Conservation (phyloP, 192 early-diverging fungal species). For the Gaertneriomyces sp. region DNA sequence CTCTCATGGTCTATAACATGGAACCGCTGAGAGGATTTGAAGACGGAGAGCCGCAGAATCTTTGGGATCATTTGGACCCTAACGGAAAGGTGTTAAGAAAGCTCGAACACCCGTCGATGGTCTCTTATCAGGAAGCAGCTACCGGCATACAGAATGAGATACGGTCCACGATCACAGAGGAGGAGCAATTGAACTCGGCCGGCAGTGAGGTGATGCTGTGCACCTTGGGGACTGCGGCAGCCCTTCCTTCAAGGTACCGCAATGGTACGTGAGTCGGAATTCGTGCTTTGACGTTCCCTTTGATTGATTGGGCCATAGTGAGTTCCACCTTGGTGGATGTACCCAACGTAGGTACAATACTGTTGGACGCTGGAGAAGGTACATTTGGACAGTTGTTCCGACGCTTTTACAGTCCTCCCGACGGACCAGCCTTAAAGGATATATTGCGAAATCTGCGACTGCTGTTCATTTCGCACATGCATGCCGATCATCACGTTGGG, state of each 20-base stretch:
- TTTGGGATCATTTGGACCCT: not conserved
- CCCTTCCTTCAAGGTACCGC: slow-evolving; percentile 82
- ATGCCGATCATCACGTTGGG: slow-evolving; percentile 97
- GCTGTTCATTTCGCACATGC: slow-evolving; percentile 92
- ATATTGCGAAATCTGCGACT: slow-evolving; percentile 55
- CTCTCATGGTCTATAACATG: not conserved
- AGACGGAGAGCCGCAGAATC: too few relatives aligned
- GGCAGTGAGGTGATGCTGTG: slow-evolving; percentile 43
- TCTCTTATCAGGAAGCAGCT: too few relatives aligned
- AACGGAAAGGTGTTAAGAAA: slow-evolving; percentile 10
- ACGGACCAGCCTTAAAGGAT: slow-evolving; percentile 34
- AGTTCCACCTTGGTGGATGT: slow-evolving; percentile 74
- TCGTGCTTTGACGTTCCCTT: too few relatives aligned
- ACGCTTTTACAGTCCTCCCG: slow-evolving; percentile 36
- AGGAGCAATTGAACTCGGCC: too few relatives aligned
- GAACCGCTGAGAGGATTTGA: too few relatives aligned
- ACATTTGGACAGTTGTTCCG: slow-evolving; percentile 80
- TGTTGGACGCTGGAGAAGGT: slow-evolving; percentile 90
- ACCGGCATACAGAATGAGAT: too few relatives aligned
- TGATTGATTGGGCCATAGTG: slow-evolving; percentile 24
- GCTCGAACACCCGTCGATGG: too few relatives aligned
- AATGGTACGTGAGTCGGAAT: slow-evolving; percentile 48
- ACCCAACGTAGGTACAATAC: slow-evolving; percentile 54
- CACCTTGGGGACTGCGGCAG: slow-evolving; percentile 89
- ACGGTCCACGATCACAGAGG: too few relatives aligned